These are phyloP conservation scores for Flueggea neowawraea DNA, from an alignment of 441 rosid species.

Conservation along the genomic window DNA sequence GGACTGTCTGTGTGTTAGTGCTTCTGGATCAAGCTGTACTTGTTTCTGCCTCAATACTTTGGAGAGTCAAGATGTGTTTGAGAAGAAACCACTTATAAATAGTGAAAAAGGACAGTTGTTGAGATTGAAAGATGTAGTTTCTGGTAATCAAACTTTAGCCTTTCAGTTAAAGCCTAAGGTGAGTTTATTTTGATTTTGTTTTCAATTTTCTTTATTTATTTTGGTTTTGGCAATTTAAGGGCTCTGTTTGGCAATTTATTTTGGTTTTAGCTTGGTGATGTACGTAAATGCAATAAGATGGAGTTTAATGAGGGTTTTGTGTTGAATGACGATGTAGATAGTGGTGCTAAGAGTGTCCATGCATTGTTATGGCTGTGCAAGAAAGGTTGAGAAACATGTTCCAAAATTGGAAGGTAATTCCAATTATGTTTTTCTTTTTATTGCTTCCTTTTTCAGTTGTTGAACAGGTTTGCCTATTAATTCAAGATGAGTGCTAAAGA, in stretches of 20 bases:
- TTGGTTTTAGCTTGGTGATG: not conserved
- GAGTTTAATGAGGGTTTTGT: not conserved
- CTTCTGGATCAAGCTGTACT: constrained; percentile 46
- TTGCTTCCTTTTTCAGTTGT: not conserved
- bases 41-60: constrained; percentile 60
- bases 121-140: constrained; percentile 58
- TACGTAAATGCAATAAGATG: too few relatives aligned
- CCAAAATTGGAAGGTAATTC: constrained; percentile 74
- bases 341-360: constrained; percentile 87
- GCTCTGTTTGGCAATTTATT: not conserved
- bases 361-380: constrained; percentile 93
- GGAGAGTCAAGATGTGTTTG: constrained; percentile 38
- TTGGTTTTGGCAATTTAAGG: not conserved
- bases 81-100: constrained; percentile 42
- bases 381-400: constrained; percentile 84
- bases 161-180: constrained; percentile 92
- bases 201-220: not conserved
- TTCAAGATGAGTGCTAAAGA: too few relatives aligned
- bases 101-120: constrained; percentile 21
- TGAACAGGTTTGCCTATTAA: too few relatives aligned
- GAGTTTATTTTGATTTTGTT: not conserved
- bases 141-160: constrained; percentile 67
- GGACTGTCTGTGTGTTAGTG: constrained; percentile 47
- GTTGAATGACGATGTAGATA: constrained; percentile 36
- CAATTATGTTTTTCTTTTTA: not conserved